A percentile compares a stretch with the other conserved stretches of the same genome.
Conservation (phyloP, 106 monocot species). For the Dioscorea zingiberensis region DNA sequence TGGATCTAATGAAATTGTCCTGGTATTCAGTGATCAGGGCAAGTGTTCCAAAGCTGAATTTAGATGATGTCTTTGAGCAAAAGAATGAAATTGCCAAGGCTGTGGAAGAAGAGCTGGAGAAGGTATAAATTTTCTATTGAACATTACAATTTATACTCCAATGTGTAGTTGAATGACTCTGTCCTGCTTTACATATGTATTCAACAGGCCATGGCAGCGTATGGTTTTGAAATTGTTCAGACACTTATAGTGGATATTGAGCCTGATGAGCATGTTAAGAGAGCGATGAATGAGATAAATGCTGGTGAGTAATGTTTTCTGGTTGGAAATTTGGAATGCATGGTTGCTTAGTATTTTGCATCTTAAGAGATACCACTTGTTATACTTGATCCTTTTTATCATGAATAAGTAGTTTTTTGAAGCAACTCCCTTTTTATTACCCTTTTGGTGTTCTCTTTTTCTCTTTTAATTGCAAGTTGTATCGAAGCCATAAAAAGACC, state of each 20-base stretch:
- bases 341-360: too few relatives aligned
- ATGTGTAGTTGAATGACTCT: conserved; percentile 1
- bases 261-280: conserved; percentile 74
- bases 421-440: too few relatives aligned
- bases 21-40: conserved; percentile 60
- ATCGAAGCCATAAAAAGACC: too few relatives aligned
- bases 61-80: conserved; percentile 89
- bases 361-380: too few relatives aligned
- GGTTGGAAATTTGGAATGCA: too few relatives aligned
- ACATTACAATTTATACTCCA: background rate
- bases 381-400: too few relatives aligned
- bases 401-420: too few relatives aligned
- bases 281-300: conserved; percentile 91
- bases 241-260: conserved; percentile 88
- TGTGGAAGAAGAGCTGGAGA: conserved; percentile 80
- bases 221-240: conserved; percentile 85
- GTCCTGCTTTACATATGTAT: background rate
- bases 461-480: too few relatives aligned
- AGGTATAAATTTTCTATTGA: conserved; percentile 15
- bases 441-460: too few relatives aligned
- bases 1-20: background rate
- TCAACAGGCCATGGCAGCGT: conserved; percentile 75
- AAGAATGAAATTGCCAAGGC: conserved; percentile 82
- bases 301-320: conserved; percentile 24
- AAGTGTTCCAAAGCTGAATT: conserved; percentile 63